Evolutionary conservation across 1,284 basidiomycete species (phyloP).

Genomic region (Malassezia caprae): DNA sequence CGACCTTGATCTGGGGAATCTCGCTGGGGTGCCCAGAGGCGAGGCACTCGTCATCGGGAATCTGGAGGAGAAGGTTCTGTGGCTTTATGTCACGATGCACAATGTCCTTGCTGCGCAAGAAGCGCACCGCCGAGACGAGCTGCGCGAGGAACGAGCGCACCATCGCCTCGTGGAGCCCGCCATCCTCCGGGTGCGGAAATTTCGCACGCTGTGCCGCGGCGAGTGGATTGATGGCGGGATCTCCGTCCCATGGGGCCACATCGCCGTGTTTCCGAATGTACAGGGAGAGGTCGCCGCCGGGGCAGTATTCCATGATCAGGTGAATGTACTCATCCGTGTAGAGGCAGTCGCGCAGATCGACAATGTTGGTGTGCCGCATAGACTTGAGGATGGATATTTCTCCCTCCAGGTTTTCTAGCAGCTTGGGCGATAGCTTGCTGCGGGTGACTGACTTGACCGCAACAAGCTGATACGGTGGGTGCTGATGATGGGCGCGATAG

Average conservation of each 20-base stretch:
- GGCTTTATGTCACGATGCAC: constrained; percentile 98
- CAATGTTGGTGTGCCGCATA: constrained; percentile 84
- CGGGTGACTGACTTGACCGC: constrained; percentile 93
- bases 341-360: constrained; percentile 82
- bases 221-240: constrained; percentile 9
- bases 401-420: constrained; percentile 90
- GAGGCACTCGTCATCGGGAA: constrained; percentile 67
- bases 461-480: constrained; percentile 51
- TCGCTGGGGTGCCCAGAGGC: constrained; percentile 77
- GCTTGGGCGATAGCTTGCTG: constrained; percentile 76
- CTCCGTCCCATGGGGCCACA: constrained; percentile 23
- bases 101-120: constrained; percentile 75
- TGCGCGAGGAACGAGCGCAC: constrained; percentile 88
- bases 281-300: constrained; percentile 85
- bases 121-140: constrained; percentile 86
- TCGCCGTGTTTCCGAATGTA: constrained; percentile 61
- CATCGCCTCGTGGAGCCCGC: constrained; percentile 80
- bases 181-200: constrained; percentile 79
- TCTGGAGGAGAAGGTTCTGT: constrained; percentile 79
- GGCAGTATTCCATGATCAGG: constrained; percentile 94
- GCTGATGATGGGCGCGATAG: constrained; percentile 64
- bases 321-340: constrained; percentile 88
- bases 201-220: constrained; percentile 49
- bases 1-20: constrained; percentile 51
- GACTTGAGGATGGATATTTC: constrained; percentile 96